Evolutionary conservation across 352 stramenopile species (phyloP).

Genomic region (Saprolegnia diclina): DNA sequence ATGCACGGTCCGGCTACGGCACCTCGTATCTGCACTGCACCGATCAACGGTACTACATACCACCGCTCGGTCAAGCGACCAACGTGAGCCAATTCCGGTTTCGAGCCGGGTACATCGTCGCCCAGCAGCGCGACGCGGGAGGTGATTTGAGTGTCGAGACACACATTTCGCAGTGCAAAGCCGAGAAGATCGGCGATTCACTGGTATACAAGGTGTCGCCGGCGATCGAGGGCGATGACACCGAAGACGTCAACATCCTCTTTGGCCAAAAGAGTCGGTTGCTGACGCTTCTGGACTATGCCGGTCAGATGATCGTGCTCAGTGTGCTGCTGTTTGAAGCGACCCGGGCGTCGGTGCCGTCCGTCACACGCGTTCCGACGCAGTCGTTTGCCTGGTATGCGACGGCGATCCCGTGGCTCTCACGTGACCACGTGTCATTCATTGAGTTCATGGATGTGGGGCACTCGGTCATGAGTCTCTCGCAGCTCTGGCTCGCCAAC

Average conservation of each 20-base stretch:
- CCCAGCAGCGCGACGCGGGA: constrained; percentile 29
- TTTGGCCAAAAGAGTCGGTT: constrained; percentile 28
- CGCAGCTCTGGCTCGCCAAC: constrained; percentile 27
- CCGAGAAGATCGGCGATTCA: constrained; percentile 26
- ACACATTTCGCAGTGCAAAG: constrained; percentile 28
- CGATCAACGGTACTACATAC: constrained; percentile 15
- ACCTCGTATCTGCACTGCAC: constrained; percentile 26
- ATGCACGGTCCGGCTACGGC: background rate
- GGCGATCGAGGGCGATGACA: constrained; percentile 14
- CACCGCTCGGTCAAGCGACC: background rate
- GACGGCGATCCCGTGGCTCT: background rate
- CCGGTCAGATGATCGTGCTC: constrained; percentile 22
- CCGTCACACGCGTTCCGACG: constrained; percentile 15
- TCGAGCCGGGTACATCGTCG: constrained; percentile 29
- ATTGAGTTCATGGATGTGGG: constrained; percentile 1
- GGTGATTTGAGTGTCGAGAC: constrained; percentile 28
- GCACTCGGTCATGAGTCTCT: constrained; percentile 18
- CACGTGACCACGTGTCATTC: background rate
- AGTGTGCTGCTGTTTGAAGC: constrained; percentile 21
- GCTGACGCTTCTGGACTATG: constrained; percentile 22
- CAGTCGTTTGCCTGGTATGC: constrained; percentile 3
- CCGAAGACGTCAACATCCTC: constrained; percentile 27
- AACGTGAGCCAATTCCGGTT: constrained; percentile 28
- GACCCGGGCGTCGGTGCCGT: background rate
- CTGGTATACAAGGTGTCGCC: constrained; percentile 26